Conservation (phyloP, 2,329 filamentous ascomycete genomes). For the Claviceps capensis region DNA sequence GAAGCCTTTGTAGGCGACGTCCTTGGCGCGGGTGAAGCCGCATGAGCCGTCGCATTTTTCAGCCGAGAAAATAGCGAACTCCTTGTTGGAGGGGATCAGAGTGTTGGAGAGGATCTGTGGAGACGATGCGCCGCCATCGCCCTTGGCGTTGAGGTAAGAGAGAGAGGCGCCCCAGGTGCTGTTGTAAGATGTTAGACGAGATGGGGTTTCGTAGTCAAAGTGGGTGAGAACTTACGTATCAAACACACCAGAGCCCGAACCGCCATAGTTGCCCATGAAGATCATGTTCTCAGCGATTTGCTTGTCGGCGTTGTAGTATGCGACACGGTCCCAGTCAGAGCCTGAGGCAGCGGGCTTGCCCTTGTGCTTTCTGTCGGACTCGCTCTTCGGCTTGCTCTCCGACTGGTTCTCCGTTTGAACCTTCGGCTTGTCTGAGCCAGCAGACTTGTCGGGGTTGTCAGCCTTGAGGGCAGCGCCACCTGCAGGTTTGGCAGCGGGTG, state of each 20-base stretch:
- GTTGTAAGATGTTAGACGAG: not conserved
- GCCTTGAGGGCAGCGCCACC: constrained; percentile 7
- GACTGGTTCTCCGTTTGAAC: not conserved
- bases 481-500: constrained; percentile 8
- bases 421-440: not conserved
- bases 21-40: constrained; percentile 28
- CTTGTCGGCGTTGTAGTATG: constrained; percentile 30
- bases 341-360: constrained; percentile 6
- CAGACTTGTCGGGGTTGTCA: not conserved
- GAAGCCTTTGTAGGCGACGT: constrained; percentile 50
- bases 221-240: constrained; percentile 24
- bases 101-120: constrained; percentile 26
- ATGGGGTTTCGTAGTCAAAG: not conserved
- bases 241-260: constrained; percentile 27
- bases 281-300: constrained; percentile 28
- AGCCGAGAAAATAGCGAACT: constrained; percentile 33
- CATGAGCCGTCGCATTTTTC: constrained; percentile 28
- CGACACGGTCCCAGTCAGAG: constrained; percentile 27
- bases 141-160: constrained; percentile 30
- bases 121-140: constrained; percentile 22
- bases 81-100: constrained; percentile 27
- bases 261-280: constrained; percentile 36
- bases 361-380: not conserved
- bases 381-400: not conserved
- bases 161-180: constrained; percentile 32